Evolutionary conservation across 306 rosid species (phyloP).

Genomic region (Glycine tomentella): DNA sequence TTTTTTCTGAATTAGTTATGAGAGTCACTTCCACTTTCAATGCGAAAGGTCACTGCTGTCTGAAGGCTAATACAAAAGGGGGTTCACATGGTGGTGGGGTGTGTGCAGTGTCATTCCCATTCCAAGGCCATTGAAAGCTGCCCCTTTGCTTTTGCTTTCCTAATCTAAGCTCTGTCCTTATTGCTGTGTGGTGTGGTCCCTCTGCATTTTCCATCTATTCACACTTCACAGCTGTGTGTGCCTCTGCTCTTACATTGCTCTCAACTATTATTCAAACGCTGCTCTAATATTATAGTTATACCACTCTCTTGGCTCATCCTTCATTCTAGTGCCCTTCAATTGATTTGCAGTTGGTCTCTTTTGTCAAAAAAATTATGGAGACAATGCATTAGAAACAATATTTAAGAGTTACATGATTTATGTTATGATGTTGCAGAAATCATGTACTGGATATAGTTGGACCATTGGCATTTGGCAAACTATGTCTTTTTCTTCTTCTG

Average conservation of each 20-base stretch:
- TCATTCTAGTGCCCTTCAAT: not conserved
- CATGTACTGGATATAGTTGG: not conserved
- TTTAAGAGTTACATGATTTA: not conserved
- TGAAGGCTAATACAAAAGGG: slow-evolving; percentile 52
- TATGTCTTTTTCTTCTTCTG: too few relatives aligned
- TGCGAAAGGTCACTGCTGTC: slow-evolving; percentile 49
- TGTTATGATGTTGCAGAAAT: not conserved
- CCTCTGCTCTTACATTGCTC: not conserved
- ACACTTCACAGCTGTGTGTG: not conserved
- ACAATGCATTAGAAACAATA: not conserved
- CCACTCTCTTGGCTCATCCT: not conserved
- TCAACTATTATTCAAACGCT: not conserved
- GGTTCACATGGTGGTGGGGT: slow-evolving; percentile 70
- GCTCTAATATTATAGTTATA: not conserved
- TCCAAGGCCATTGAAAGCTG: slow-evolving; percentile 47
- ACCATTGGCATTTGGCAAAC: too few relatives aligned
- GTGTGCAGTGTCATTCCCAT: slow-evolving; percentile 44
- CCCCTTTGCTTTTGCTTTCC: slow-evolving; percentile 47
- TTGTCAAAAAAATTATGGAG: not conserved
- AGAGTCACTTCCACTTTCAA: too few relatives aligned
- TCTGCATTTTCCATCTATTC: not conserved
- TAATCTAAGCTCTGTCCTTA: slow-evolving; percentile 23
- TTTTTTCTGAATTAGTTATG: slow-evolving; percentile 42
- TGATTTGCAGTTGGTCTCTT: slow-evolving; percentile 7
- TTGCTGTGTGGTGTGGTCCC: not conserved